These are phyloP conservation scores for Rhizoclosmatium sp. DNA, from an alignment of 192 early-diverging fungal species.

Conservation along the genomic window DNA sequence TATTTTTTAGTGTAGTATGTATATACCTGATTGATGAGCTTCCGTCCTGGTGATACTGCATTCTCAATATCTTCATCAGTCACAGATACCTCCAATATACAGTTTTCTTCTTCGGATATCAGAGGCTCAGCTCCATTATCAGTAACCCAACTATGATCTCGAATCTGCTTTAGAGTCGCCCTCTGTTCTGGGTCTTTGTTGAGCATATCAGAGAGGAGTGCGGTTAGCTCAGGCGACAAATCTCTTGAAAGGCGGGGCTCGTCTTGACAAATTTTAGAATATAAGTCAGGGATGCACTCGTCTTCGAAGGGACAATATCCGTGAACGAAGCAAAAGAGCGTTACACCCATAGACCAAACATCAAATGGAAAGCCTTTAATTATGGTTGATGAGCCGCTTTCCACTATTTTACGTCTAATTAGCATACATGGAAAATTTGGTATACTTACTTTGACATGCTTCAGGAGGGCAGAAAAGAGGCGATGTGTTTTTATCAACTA, in stretches of 20 bases:
- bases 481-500: conserved; percentile 60
- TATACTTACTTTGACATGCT: conserved; percentile 54
- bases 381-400: conserved; percentile 25
- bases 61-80: conserved; percentile 61
- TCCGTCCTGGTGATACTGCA: conserved; percentile 49
- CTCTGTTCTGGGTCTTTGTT: conserved; percentile 51
- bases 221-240: conserved; percentile 40
- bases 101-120: conserved; percentile 57
- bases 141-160: conserved; percentile 54
- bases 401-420: conserved; percentile 16
- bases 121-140: conserved; percentile 47
- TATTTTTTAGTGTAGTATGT: background rate
- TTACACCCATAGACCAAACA: conserved; percentile 69
- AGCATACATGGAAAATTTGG: background rate
- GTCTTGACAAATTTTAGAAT: conserved; percentile 52
- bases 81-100: conserved; percentile 49
- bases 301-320: conserved; percentile 62
- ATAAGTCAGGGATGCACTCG: conserved; percentile 47
- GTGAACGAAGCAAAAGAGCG: conserved; percentile 65
- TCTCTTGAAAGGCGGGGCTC: conserved; percentile 29
- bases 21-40: conserved; percentile 1
- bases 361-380: conserved; percentile 58
- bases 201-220: conserved; percentile 54
- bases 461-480: conserved; percentile 65
- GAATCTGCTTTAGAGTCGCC: conserved; percentile 48